Conservation (phyloP, 768 basidiomycete genomes). For the Agrocybe praecox region DNA sequence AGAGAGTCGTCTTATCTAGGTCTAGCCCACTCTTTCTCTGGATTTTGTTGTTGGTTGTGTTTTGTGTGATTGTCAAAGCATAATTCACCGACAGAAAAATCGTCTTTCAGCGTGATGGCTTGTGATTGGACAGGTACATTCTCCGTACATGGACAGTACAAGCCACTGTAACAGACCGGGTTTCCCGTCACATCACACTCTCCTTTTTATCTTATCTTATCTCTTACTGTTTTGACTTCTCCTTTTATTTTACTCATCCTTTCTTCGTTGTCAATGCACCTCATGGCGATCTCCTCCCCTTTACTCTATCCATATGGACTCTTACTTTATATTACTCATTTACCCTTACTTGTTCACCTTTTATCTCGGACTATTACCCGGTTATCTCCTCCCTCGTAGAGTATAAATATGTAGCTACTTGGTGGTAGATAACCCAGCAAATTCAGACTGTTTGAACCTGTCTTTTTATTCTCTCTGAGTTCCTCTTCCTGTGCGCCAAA, state of each 20-base stretch:
- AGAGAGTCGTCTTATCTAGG: too few species aligned
- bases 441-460: background rate
- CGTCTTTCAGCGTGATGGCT: too few species aligned
- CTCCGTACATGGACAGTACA: too few species aligned
- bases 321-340: background rate
- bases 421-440: background rate
- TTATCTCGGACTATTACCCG: background rate
- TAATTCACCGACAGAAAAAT: too few species aligned
- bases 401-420: background rate
- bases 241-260: too few species aligned
- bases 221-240: too few species aligned
- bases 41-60: too few species aligned
- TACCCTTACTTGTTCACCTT: background rate
- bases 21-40: too few species aligned
- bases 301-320: background rate
- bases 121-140: too few species aligned
- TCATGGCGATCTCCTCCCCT: too few species aligned
- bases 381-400: background rate
- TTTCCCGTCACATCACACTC: background rate
- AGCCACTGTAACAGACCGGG: background rate
- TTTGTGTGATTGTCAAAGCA: too few species aligned
- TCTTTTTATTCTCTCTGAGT: background rate
- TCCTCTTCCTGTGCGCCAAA: slow-evolving; percentile 5
- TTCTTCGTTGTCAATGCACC: background rate
- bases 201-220: background rate